phyloP scores from a whole-genome alignment of 257 asterid species.

The Fraxinus excelsior region DNA sequence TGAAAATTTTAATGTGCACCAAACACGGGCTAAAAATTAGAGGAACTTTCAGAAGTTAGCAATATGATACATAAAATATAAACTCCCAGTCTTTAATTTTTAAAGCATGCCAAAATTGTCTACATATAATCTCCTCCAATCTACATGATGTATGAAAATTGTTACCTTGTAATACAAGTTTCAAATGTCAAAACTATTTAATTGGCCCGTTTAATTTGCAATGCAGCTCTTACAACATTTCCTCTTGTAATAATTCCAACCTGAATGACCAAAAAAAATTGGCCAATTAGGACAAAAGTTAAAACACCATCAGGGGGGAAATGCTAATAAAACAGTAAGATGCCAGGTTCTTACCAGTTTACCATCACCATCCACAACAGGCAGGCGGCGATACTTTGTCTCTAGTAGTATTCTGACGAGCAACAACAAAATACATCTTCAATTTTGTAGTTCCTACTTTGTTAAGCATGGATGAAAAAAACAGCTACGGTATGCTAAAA shows the following conservation, averaged over 20 bases:
- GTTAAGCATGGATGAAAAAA: conserved; percentile 10
- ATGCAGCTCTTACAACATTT: conserved; percentile 53
- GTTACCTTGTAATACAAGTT: not conserved
- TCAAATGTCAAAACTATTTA: conserved; percentile 21
- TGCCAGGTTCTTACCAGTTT: conserved; percentile 63
- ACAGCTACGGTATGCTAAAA: not conserved
- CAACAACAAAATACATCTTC: conserved; percentile 11
- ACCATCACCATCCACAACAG: conserved; percentile 73
- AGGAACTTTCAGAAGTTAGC: too few relatives aligned
- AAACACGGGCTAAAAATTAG: too few relatives aligned
- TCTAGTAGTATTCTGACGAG: conserved; percentile 61
- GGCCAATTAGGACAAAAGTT: not conserved
- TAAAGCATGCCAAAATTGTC: conserved; percentile 15
- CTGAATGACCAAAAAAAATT: conserved; percentile 24
- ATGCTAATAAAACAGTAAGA: not conserved
- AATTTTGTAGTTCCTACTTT: conserved; percentile 18
- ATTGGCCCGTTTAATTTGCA: conserved; percentile 41
- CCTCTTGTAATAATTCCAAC: conserved; percentile 53
- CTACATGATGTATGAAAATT: not conserved
- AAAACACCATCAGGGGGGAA: not conserved
- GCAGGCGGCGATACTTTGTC: conserved; percentile 82
- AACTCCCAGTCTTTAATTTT: not conserved
- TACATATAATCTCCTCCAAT: not conserved
- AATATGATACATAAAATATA: too few relatives aligned
- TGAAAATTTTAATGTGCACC: too few relatives aligned